phyloP scores from a whole-genome alignment of 257 asterid genomes.

The Scutellaria baicalensis region DNA sequence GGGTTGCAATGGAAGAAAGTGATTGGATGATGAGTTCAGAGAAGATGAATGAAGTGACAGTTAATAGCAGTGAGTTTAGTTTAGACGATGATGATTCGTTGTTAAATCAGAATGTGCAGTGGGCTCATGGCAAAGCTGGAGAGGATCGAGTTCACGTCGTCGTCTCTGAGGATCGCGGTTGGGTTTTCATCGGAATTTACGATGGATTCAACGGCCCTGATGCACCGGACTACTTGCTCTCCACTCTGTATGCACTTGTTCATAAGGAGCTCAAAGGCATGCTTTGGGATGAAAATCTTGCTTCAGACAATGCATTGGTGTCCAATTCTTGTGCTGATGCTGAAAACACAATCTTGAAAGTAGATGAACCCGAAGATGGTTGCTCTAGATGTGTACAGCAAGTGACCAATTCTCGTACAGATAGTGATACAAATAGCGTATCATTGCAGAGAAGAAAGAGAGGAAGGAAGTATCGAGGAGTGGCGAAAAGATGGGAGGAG shows the following conservation, averaged over 20 bases:
- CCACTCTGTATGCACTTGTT: slow-evolving; percentile 66
- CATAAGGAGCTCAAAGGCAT: slow-evolving; percentile 73
- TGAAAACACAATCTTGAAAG: background rate
- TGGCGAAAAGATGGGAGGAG: slow-evolving; percentile 63
- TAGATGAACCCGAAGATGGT: slow-evolving; percentile 25
- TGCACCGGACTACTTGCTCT: slow-evolving; percentile 73
- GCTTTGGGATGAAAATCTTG: slow-evolving; percentile 56
- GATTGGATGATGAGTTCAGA: slow-evolving; percentile 47
- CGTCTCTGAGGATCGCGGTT: slow-evolving; percentile 79
- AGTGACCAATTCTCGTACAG: slow-evolving; percentile 34
- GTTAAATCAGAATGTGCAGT: slow-evolving; percentile 59
- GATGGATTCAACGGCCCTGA: slow-evolving; percentile 92
- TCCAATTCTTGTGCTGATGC: slow-evolving; percentile 1
- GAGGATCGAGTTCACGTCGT: slow-evolving; percentile 93
- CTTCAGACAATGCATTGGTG: slow-evolving; percentile 16
- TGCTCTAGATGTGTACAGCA: slow-evolving; percentile 47
- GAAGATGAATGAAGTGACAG: slow-evolving; percentile 56
- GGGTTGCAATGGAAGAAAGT: slow-evolving; percentile 39
- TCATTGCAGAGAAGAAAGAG: slow-evolving; percentile 4
- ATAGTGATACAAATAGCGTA: too few relatives aligned
- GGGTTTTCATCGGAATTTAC: slow-evolving; percentile 90
- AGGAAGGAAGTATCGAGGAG: slow-evolving; percentile 40
- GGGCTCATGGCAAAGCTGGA: slow-evolving; percentile 98
- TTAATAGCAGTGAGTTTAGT: slow-evolving; percentile 55
- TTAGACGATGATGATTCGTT: slow-evolving; percentile 51